Conservation (phyloP, 345 rosid species). For the Erucastrum elatum region DNA sequence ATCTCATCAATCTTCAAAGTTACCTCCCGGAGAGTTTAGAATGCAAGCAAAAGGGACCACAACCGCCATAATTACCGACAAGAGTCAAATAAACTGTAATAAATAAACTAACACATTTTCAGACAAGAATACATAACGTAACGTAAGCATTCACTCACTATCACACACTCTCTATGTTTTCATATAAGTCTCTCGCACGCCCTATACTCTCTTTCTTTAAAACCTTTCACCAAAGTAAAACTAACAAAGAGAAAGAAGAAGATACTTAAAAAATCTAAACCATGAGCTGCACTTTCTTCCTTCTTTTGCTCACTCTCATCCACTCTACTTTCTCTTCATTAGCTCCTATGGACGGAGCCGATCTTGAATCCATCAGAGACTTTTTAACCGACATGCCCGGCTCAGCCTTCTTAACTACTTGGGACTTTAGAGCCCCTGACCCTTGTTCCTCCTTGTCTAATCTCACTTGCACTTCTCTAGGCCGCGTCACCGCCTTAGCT, state of each 20-base stretch:
- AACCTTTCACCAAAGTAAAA: not conserved
- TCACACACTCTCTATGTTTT: conserved; percentile 25
- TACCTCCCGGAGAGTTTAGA: not conserved
- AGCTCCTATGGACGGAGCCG: conserved; percentile 35
- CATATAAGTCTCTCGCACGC: conserved; percentile 29
- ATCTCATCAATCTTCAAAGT: not conserved
- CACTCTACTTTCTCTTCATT: conserved; percentile 32
- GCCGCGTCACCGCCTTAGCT: conserved; percentile 48
- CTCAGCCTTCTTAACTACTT: conserved; percentile 55
- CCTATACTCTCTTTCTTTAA: conserved; percentile 15
- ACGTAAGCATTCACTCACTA: conserved; percentile 36
- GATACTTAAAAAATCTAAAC: not conserved
- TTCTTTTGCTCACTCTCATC: conserved; percentile 25
- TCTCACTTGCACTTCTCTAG: conserved; percentile 51
- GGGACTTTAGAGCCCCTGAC: conserved; percentile 56
- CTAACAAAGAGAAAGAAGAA: conserved; percentile 3
- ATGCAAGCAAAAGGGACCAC: conserved; percentile 30
- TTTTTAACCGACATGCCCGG: conserved; percentile 69
- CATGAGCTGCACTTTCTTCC: conserved; percentile 30
- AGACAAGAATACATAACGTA: conserved; percentile 36
- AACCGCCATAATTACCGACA: conserved; percentile 37
- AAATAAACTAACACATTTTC: conserved; percentile 36
- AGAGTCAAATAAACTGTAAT: conserved; percentile 30
- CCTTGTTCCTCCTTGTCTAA: conserved; percentile 74
- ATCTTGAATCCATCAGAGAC: conserved; percentile 49